Evolutionary conservation across 2,329 filamentous ascomycete genomes (phyloP).

Genomic region (Sporothrix luriei): DNA sequence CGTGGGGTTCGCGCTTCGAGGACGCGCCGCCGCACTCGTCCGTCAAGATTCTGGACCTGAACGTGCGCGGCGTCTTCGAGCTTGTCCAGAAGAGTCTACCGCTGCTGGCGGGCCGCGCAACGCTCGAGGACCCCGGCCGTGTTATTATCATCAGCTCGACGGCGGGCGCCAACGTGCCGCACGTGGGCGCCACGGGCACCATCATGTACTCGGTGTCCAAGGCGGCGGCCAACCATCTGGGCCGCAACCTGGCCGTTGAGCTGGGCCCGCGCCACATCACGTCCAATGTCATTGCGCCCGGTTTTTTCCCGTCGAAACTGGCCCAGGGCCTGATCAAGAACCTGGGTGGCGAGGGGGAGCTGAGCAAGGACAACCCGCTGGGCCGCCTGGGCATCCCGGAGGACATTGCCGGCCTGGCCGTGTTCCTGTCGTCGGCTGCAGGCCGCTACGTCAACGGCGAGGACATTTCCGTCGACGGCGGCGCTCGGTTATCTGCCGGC

Average conservation of each 20-base stretch:
- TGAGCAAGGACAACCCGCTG: constrained; percentile 57
- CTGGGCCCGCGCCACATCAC: constrained; percentile 66
- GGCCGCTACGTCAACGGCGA: constrained; percentile 54
- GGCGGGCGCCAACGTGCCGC: constrained; percentile 64
- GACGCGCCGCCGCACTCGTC: constrained; percentile 63
- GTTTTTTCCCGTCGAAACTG: constrained; percentile 70
- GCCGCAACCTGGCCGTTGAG: constrained; percentile 66
- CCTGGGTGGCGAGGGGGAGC: constrained; percentile 57
- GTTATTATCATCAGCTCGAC: constrained; percentile 69
- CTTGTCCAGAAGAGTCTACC: constrained; percentile 59
- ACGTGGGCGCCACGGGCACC: constrained; percentile 61
- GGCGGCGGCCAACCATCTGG: constrained; percentile 64
- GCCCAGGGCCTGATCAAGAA: constrained; percentile 64
- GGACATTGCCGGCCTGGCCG: constrained; percentile 62
- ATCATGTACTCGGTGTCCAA: constrained; percentile 70
- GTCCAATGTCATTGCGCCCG: constrained; percentile 66
- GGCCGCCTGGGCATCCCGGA: constrained; percentile 58
- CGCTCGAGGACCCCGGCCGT: constrained; percentile 58
- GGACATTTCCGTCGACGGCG: constrained; percentile 45
- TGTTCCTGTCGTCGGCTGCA: constrained; percentile 59
- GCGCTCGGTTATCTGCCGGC: constrained; percentile 40
- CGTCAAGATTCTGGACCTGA: constrained; percentile 68
- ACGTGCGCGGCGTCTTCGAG: constrained; percentile 71
- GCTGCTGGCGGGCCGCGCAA: constrained; percentile 37
- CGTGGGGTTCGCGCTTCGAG: constrained; percentile 70